Evolutionary conservation across 192 early-diverging fungal genomes (phyloP).

Genomic region (Coemansia sp.): DNA sequence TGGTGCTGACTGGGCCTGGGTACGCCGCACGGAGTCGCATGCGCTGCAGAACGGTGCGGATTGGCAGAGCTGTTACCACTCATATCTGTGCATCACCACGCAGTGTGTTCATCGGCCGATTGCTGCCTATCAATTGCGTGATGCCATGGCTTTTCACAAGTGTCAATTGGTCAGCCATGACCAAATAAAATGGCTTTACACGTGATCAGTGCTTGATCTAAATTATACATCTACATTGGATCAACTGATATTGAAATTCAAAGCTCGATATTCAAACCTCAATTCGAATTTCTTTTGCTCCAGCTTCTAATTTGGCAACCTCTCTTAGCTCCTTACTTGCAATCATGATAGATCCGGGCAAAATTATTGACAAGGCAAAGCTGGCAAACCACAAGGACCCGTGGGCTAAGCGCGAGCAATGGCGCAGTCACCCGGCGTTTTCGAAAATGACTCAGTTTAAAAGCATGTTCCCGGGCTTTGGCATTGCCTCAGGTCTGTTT

Average conservation of each 20-base stretch:
- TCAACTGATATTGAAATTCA: not conserved
- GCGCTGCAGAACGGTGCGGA: not conserved
- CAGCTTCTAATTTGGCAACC: conserved; percentile 2
- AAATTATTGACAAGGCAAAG: conserved; percentile 45
- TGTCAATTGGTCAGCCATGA: not conserved
- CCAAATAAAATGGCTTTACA: not conserved
- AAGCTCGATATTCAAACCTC: not conserved
- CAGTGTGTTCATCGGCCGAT: not conserved
- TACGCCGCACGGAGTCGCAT: not conserved
- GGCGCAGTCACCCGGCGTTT: conserved; percentile 71
- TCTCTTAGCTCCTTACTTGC: not conserved
- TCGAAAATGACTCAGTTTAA: conserved; percentile 60
- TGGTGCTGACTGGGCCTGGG: not conserved
- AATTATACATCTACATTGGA: not conserved
- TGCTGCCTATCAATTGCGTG: not conserved
- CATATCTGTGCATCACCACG: not conserved
- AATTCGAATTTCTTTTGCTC: not conserved
- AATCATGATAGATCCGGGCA: conserved; percentile 47
- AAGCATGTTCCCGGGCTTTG: conserved; percentile 75
- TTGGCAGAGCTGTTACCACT: not conserved
- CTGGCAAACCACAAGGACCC: conserved; percentile 60
- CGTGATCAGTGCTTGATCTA: not conserved
- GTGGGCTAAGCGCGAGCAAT: conserved; percentile 72
- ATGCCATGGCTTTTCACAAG: not conserved
- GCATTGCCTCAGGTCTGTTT: conserved; percentile 73